Evolutionary conservation across 1,284 basidiomycete species (phyloP).

Genomic region (Naganishia liquefaciens): DNA sequence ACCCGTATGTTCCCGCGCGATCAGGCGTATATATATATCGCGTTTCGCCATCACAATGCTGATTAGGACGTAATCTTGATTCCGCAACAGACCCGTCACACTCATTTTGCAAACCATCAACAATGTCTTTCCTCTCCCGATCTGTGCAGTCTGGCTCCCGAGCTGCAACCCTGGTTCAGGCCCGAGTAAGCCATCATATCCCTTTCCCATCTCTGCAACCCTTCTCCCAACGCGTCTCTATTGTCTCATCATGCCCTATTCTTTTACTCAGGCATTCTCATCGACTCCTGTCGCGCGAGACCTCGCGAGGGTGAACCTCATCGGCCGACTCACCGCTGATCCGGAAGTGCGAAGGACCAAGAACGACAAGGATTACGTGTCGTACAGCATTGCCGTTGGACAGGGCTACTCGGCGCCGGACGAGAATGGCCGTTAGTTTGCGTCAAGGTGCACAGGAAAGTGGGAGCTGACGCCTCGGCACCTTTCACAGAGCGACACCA

Average conservation of each 20-base stretch:
- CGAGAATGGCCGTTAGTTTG: constrained; percentile 17
- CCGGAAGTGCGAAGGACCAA: constrained; percentile 69
- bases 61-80: not conserved
- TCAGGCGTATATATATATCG: not conserved
- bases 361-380: constrained; percentile 71
- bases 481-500: constrained; percentile 13
- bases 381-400: constrained; percentile 57
- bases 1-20: not conserved
- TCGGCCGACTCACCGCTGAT: constrained; percentile 70
- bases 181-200: constrained; percentile 9
- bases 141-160: constrained; percentile 12
- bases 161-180: constrained; percentile 20
- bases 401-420: constrained; percentile 17
- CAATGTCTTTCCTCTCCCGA: constrained; percentile 28
- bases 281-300: constrained; percentile 55
- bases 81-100: not conserved
- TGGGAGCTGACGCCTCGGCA: not conserved
- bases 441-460: not conserved
- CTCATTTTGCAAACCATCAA: constrained; percentile 3
- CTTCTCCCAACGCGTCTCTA: constrained; percentile 1
- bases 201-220: not conserved
- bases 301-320: constrained; percentile 70
- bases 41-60: not conserved
- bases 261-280: constrained; percentile 67
- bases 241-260: no score